Evolutionary conservation across 768 basidiomycete genomes (phyloP), one percentile per base, ranked within the genome.

Genomic region (Postia placenta): DNA sequence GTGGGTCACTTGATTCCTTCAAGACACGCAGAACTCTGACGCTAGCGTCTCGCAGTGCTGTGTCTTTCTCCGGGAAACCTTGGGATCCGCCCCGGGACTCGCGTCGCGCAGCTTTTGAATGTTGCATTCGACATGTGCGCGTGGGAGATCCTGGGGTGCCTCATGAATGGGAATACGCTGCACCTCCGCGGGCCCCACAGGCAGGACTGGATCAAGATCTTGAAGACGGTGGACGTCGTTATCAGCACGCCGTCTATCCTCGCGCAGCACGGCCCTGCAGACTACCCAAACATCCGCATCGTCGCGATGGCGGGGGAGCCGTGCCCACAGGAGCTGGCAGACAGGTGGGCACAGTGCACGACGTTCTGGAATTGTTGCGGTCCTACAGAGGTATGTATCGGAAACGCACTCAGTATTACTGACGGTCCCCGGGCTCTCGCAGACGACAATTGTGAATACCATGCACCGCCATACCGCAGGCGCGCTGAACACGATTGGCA

Each of bases 71-170:
- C 80, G 22, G 80, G 79, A n/a, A 80, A 77, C 53, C 67, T 81
- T 9, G 71, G 72, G 26, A 81, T 83, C 76, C 51, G 60, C n/a
- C 77, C 78, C 1, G 79, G 80, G 11, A 56, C 72, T 25, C 72
- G 76, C 11, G 78, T 82, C 19, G 72, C 79, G 6, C 80, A 82
- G 55, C 64, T 82, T 20, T 71, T 83, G 64, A 81, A 82, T 53
- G 74, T 83, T 38, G 75, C 80, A 3, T 83, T 82, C 57, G 81
- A 83, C 55, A 81, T 83, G 79, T 78, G 76, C 37, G 79, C 78
- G 17, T 83, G 81, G 81, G 79, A 80, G 57, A 74, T 75, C 24
- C 66, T 80, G 15, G 75, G 76, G 4, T 67, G 72, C 9, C 60
- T 80, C 45, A 69, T 63, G 56, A 79, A 79, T 49, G 79, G 78